Evolutionary conservation across 2,329 filamentous ascomycete species (phyloP).

Genomic region (Fusarium ramigenum): DNA sequence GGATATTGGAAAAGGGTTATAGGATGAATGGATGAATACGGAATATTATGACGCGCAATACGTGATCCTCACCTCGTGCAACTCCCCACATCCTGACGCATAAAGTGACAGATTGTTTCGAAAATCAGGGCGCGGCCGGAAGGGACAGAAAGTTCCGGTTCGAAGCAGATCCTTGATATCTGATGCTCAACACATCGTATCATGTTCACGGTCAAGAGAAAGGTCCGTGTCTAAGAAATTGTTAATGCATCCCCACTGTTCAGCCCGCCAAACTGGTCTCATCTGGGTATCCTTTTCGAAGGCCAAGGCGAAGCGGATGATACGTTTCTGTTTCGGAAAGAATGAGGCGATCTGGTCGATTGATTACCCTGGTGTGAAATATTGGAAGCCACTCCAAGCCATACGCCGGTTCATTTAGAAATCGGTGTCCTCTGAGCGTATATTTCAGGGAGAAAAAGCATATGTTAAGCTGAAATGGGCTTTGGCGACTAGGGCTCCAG

Average conservation of each 20-base stretch:
- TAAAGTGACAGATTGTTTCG: slow-evolving; percentile 2
- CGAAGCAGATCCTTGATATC: background rate
- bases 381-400: background rate
- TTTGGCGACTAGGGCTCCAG: slow-evolving; percentile 20
- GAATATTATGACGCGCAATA: background rate
- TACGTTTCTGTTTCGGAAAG: background rate
- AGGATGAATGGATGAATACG: slow-evolving; percentile 9
- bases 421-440: slow-evolving; percentile 5
- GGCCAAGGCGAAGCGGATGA: background rate
- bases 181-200: slow-evolving; percentile 2
- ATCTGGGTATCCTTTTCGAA: slow-evolving; percentile 19
- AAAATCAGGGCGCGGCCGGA: slow-evolving; percentile 9
- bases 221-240: slow-evolving; percentile 22
- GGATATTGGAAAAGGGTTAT: slow-evolving; percentile 5
- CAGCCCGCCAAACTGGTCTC: background rate
- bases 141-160: slow-evolving; percentile 3
- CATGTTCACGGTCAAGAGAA: slow-evolving; percentile 3
- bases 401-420: background rate
- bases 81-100: background rate
- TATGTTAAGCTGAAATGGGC: background rate
- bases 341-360: slow-evolving; percentile 3
- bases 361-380: background rate
- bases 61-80: background rate
- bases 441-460: background rate
- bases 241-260: slow-evolving; percentile 9